Evolutionary conservation across 83 land plant genomes (phyloP), one percentile per base, ranked within the genome.

Genomic region (Diphasiastrum complanatum): DNA sequence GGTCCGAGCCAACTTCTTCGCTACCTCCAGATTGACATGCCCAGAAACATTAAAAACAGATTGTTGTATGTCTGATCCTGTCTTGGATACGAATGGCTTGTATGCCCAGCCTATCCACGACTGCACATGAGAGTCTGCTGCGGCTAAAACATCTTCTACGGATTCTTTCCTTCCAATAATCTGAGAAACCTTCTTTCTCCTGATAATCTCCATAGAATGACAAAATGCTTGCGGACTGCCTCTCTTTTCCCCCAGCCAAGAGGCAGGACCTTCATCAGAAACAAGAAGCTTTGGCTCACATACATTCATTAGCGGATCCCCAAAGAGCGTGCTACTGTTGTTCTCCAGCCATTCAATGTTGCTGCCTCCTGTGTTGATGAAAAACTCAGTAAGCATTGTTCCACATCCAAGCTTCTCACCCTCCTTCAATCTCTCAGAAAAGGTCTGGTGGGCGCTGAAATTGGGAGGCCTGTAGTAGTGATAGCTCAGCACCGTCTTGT

Each of bases 51-150:
- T 34, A 23, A 63, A 63, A 22, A 63, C 26, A 18, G 66, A 63
- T 47, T 63, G 66, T 19, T 63, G 32, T 27, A 63, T 36, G 4
- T 28, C 35, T 11, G 66, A 63, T 23, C 66, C 66, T 16, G 66
- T 63, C 57, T 63, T 63, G 11, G 38, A 47, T 12, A 19, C 22
- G 23, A 63, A 63, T 0, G 66, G 54, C 34, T 63, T 63, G 66
- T 63, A 63, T 22, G 32, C 66, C 66, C 66, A 63, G 2, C 57
- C 66, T 18, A 63, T 63, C 66, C 66, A 63, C 34, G 66, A 63
- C 34, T 63, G 66, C 8, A 19, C 45, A 47, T 63, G 66, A n/a
- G 31, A 33, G 12, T 63, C 66, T 47, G 66, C 66, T 19, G 24
- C 66, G 26, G 33, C 54, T 20, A 63, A 35, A 38, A 63, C 66